Conservation (phyloP, 495 filamentous ascomycete genomes). For the Hyaloscypha bicolor region DNA sequence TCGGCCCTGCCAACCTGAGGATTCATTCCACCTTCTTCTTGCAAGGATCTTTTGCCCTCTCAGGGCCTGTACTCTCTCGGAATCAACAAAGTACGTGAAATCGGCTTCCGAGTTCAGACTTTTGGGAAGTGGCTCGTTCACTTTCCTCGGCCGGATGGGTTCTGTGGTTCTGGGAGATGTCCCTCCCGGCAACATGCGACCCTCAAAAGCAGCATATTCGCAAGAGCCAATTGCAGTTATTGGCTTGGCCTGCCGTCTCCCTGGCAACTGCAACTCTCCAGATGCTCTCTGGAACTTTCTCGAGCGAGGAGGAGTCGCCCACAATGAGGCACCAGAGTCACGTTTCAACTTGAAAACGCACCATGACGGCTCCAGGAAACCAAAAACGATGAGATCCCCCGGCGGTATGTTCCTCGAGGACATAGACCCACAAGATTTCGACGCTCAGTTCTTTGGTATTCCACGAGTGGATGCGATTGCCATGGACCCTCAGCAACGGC, state of each 20-base stretch:
- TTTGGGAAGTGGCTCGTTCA: no score
- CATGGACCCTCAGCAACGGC: conserved; percentile 60
- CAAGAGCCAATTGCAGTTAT: conserved; percentile 58
- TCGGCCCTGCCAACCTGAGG: no score
- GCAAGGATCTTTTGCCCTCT: no score
- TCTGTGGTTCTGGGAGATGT: no score
- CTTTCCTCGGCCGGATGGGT: no score
- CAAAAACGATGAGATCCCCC: conserved; percentile 18
- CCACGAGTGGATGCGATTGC: conserved; percentile 45
- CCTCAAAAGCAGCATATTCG: neutral
- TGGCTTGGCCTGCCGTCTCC: conserved; percentile 62
- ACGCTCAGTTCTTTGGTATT: conserved; percentile 52
- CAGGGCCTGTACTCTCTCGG: no score
- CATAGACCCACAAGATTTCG: conserved; percentile 53
- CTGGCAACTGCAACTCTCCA: conserved; percentile 52
- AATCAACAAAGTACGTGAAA: no score
- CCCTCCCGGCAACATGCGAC: no score
- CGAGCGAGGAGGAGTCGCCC: conserved; percentile 3
- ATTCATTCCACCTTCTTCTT: no score
- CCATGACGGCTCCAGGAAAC: conserved; percentile 32
- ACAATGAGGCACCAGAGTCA: conserved; percentile 43
- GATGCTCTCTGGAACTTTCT: conserved; percentile 60
- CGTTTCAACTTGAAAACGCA: conserved; percentile 53
- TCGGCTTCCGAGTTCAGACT: no score
- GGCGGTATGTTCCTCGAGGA: conserved; percentile 40